phyloP scores from a whole-genome alignment of 2,329 filamentous ascomycete genomes.

The Metarhizium robertsii region DNA sequence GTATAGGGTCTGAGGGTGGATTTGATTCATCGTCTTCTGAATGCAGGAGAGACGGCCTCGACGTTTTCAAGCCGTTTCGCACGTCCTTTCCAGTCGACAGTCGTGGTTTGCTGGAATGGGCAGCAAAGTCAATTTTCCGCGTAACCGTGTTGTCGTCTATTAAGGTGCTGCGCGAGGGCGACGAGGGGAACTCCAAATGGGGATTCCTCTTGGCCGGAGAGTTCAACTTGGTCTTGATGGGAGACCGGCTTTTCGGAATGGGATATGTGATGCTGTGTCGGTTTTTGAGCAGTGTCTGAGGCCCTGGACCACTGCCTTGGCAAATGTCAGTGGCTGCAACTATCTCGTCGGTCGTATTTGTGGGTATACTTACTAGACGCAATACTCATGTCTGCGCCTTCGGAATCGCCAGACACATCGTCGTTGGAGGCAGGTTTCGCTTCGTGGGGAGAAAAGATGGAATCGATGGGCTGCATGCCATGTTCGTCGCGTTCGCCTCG shows the following conservation, averaged over 20 bases:
- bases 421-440: conserved; percentile 30
- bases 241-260: conserved; percentile 43
- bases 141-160: conserved; percentile 33
- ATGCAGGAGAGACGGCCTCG: conserved; percentile 1
- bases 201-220: conserved; percentile 55
- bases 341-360: not conserved
- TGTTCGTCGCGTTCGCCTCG: conserved; percentile 76
- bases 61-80: conserved; percentile 16
- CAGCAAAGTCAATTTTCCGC: conserved; percentile 44
- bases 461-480: conserved; percentile 81
- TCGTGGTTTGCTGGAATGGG: conserved; percentile 9
- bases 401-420: conserved; percentile 18
- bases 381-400: conserved; percentile 44
- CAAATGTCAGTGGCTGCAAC: not conserved
- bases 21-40: conserved; percentile 17
- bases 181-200: conserved; percentile 44
- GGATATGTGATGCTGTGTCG: conserved; percentile 40
- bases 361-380: conserved; percentile 31
- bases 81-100: conserved; percentile 6
- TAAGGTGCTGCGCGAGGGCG: conserved; percentile 32
- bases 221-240: conserved; percentile 51
- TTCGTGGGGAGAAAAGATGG: conserved; percentile 80
- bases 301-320: conserved; percentile 43
- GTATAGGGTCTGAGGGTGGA: conserved; percentile 4
- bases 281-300: conserved; percentile 40